These are phyloP conservation scores for Neurospora sp. DNA, from an alignment of 495 filamentous ascomycete genomes.

Conservation along the genomic window DNA sequence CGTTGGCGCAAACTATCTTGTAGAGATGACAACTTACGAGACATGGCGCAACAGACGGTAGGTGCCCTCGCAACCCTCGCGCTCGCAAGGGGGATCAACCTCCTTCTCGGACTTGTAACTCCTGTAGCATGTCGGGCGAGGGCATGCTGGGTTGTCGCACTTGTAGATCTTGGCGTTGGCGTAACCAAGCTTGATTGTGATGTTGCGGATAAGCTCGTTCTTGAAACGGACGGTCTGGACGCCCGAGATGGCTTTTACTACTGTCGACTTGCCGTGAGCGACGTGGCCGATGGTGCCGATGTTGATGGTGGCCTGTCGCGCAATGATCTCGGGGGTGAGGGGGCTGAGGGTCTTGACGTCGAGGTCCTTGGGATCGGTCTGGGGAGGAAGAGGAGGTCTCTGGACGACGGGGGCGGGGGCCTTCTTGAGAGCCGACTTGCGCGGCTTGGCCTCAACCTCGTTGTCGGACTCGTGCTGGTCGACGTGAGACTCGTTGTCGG, in stretches of 20 bases:
- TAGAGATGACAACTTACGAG: constrained; percentile 49
- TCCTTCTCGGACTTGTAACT: constrained; percentile 98
- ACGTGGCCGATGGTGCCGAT: constrained; percentile 98
- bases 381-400: constrained; percentile 60
- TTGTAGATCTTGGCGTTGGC: constrained; percentile 99
- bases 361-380: constrained; percentile 80
- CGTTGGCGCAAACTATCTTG: background rate
- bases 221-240: constrained; percentile 99
- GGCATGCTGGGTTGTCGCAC: constrained; percentile 85
- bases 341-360: constrained; percentile 71
- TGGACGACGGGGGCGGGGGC: constrained; percentile 28
- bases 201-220: constrained; percentile 97
- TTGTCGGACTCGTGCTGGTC: constrained; percentile 28
- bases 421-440: constrained; percentile 41
- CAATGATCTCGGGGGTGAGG: constrained; percentile 90
- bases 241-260: constrained; percentile 97
- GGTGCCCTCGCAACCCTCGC: constrained; percentile 76
- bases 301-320: constrained; percentile 95
- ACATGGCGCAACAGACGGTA: constrained; percentile 82
- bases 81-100: constrained; percentile 87
- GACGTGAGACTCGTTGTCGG: constrained; percentile 34
- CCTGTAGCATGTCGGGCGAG: constrained; percentile 87
- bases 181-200: constrained; percentile 99
- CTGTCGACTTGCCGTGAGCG: constrained; percentile 96
- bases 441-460: constrained; percentile 31